phyloP scores from a whole-genome alignment of 2,329 filamentous ascomycete species.

The Scytalidium sp. region DNA sequence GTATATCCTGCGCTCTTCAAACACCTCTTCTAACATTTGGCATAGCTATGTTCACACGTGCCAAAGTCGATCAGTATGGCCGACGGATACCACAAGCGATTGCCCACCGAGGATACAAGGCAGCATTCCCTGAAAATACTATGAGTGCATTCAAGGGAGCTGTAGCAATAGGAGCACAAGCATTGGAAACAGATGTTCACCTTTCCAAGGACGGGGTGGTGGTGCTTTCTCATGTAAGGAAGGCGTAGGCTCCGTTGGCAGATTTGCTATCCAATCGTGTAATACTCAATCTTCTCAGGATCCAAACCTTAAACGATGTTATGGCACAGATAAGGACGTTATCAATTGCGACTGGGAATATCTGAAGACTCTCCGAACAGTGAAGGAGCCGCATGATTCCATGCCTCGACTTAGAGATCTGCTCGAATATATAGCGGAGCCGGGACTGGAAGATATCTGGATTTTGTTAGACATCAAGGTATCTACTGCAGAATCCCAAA shows the following conservation, averaged over 20 bases:
- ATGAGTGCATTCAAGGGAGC: conserved; percentile 76
- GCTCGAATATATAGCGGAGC: conserved; percentile 65
- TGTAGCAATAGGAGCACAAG: conserved; percentile 70
- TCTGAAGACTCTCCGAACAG: conserved; percentile 64
- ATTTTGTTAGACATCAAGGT: conserved; percentile 87
- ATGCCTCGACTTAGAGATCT: conserved; percentile 76
- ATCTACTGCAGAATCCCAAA: conserved; percentile 12
- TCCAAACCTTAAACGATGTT: conserved; percentile 74
- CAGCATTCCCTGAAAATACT: conserved; percentile 79
- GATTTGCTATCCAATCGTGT: conserved; percentile 8
- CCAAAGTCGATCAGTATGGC: conserved; percentile 17
- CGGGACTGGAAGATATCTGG: conserved; percentile 69
- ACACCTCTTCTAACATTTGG: background rate
- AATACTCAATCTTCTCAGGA: conserved; percentile 50
- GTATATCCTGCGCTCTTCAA: background rate
- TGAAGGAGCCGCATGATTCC: conserved; percentile 62
- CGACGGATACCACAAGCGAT: conserved; percentile 63
- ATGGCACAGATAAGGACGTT: conserved; percentile 69
- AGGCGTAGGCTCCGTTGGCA: background rate
- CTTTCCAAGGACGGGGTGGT: conserved; percentile 79
- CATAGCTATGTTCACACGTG: conserved; percentile 22
- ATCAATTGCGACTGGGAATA: conserved; percentile 75
- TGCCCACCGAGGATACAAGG: conserved; percentile 77
- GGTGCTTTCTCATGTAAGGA: conserved; percentile 72
- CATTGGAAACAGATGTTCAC: conserved; percentile 86